Conservation (phyloP, 2,329 filamentous ascomycete species). For the Fusarium sp. region DNA sequence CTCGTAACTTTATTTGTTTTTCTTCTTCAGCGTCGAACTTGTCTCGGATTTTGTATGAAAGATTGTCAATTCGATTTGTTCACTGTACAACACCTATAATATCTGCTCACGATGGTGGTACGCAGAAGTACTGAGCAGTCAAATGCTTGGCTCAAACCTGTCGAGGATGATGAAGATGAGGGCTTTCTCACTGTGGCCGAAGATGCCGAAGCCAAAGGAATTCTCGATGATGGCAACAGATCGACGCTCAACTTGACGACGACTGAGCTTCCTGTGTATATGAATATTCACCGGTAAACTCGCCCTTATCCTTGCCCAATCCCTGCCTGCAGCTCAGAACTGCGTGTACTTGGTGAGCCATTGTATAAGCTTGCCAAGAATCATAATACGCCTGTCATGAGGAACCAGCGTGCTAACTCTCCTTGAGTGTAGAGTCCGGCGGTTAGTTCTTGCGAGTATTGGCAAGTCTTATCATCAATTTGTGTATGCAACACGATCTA, state of each 20-base stretch:
- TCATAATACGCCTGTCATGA: background rate
- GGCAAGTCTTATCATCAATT: constrained; percentile 25
- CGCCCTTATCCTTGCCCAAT: constrained; percentile 15
- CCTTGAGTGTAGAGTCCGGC: constrained; percentile 45
- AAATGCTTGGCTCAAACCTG: constrained; percentile 42
- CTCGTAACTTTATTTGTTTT: constrained; percentile 1
- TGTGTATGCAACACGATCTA: background rate
- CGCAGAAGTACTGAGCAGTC: constrained; percentile 38
- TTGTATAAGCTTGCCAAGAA: background rate
- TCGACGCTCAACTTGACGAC: constrained; percentile 42
- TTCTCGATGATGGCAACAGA: constrained; percentile 41
- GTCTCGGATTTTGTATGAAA: constrained; percentile 5
- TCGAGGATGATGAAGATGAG: constrained; percentile 44
- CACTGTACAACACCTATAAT: background rate
- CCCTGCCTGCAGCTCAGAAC: background rate
- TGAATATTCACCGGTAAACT: constrained; percentile 47
- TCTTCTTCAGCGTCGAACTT: constrained; percentile 2
- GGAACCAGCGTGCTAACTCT: constrained; percentile 39
- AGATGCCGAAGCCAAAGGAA: constrained; percentile 44
- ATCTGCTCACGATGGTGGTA: constrained; percentile 28
- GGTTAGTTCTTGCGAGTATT: constrained; percentile 46
- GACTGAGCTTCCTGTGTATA: constrained; percentile 43
- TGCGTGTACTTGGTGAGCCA: background rate
- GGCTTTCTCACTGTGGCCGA: constrained; percentile 41
- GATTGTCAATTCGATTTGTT: background rate